Evolutionary conservation across 2,329 filamentous ascomycete genomes (phyloP), one percentile per base, ranked within the genome.

Genomic region (Pyrenochaeta sp.): DNA sequence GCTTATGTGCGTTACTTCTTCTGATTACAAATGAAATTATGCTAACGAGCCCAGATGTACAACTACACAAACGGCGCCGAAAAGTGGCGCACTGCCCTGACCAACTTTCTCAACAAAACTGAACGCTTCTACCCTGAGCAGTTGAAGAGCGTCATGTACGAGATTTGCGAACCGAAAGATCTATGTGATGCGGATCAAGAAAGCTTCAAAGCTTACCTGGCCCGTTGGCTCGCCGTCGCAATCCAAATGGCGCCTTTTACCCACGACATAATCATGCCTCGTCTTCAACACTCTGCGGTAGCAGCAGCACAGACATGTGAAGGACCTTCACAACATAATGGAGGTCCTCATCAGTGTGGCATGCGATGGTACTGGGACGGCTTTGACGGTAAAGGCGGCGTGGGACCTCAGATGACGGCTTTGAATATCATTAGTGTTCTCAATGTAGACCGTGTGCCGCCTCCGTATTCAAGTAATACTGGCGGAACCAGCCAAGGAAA

Each of bases 221-320:
- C 72, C 3, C 73, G 75, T 45, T 77, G 74, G 72, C 69, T 80
- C 71, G 82, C 80, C 10, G 74, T 77, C 3, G 77, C 81, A 4
- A 77, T 77, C 1, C 79, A 85, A 54, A 72, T 85, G 44, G 83
- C 81, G 0, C 83, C 83, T 0, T 84, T 78, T 55, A 81, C 80
- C 3, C 69, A 72, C 48, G 67, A 77, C 23, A 60, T 62, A 7
- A 73, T 87, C 40, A 74, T 80, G 59, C 75, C 79, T 0, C 74
- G 77, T n/a, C 68, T 87, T 3, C 69, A 73, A 24, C 70, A 74
- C 1, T 81, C 80, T 5, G 84, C 82, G 0, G 54, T 65, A 19
- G 80, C 78, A 1, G 83, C 82, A 2, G 82, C 81, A 1, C 65
- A 72, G 31, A 75, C 77, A 7, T 85, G 82, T 58, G 74, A 71